Evolutionary conservation across 2,329 filamentous ascomycete genomes (phyloP).

Genomic region (Aspergillus jensenii): DNA sequence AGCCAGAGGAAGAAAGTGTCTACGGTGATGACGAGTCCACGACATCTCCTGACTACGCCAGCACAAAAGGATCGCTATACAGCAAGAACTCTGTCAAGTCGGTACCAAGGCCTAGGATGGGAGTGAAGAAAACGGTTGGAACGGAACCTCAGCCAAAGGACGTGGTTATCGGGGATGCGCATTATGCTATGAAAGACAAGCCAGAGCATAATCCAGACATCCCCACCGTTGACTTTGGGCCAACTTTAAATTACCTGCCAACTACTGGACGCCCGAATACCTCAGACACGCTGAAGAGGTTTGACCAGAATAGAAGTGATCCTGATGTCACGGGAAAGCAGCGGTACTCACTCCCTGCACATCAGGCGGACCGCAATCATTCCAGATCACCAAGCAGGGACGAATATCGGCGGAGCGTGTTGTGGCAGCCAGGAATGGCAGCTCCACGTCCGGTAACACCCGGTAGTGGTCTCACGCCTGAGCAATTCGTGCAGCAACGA

Average conservation of each 20-base stretch:
- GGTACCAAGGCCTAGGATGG: constrained; percentile 66
- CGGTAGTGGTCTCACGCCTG: constrained; percentile 64
- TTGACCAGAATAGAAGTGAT: constrained; percentile 31
- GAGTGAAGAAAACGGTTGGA: constrained; percentile 77
- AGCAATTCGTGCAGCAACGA: constrained; percentile 81
- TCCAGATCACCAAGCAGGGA: constrained; percentile 45
- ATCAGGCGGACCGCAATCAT: constrained; percentile 32
- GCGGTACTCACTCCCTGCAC: constrained; percentile 20
- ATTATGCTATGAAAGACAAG: constrained; percentile 39
- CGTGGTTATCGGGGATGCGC: constrained; percentile 49
- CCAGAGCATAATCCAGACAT: constrained; percentile 54
- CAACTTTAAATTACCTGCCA: constrained; percentile 69
- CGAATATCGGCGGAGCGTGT: constrained; percentile 63
- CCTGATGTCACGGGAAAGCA: constrained; percentile 35
- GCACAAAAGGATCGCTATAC: constrained; percentile 58
- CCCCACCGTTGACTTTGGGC: constrained; percentile 80
- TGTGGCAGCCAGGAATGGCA: constrained; percentile 74
- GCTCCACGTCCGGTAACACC: constrained; percentile 48
- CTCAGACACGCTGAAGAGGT: constrained; percentile 50
- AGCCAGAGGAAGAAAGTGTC: constrained; percentile 39
- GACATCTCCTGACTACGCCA: constrained; percentile 75
- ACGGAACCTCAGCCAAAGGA: constrained; percentile 44
- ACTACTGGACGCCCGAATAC: constrained; percentile 56
- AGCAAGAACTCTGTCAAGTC: constrained; percentile 42
- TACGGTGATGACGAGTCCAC: constrained; percentile 65